Percentiles rank a stretch among this genome's conserved stretches.
Conservation (phyloP, 2,329 filamentous ascomycete species). For the Lomentospora prolificans region DNA sequence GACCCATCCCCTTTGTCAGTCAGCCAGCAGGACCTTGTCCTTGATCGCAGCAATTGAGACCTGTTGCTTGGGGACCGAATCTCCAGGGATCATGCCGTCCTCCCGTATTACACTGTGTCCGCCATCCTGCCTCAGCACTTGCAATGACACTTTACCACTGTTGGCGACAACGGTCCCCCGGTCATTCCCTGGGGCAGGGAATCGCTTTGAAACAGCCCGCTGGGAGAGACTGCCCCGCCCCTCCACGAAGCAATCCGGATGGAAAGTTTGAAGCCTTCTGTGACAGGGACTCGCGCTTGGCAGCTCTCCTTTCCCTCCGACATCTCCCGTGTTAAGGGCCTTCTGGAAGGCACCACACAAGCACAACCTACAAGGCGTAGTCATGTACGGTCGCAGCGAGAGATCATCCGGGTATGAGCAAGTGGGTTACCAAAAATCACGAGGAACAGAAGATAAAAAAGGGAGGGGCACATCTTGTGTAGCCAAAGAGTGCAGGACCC, state of each 20-base stretch:
- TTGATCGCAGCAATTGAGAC: no score
- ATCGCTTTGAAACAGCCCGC: neutral
- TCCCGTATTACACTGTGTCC: neutral
- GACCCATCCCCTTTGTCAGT: neutral
- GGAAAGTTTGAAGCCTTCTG: neutral
- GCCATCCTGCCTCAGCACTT: neutral
- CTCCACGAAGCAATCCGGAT: neutral
- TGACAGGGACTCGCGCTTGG: neutral
- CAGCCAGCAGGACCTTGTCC: no score
- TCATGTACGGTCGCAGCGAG: no score
- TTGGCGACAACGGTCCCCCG: neutral
- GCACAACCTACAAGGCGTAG: no score
- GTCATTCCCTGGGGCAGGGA: neutral
- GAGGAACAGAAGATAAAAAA: neutral
- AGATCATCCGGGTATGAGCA: no score
- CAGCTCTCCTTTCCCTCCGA: neutral
- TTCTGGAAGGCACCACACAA: no score
- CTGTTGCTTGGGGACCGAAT: no score
- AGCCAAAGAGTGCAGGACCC: neutral
- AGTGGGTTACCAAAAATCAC: no score
- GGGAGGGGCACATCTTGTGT: neutral
- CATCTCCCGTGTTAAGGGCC: no score
- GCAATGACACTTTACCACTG: neutral
- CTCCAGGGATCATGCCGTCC: neutral
- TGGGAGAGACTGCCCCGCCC: neutral